Evolutionary conservation across 345 rosid genomes (phyloP).

Genomic region (Rhodomyrtus tomentosa): DNA sequence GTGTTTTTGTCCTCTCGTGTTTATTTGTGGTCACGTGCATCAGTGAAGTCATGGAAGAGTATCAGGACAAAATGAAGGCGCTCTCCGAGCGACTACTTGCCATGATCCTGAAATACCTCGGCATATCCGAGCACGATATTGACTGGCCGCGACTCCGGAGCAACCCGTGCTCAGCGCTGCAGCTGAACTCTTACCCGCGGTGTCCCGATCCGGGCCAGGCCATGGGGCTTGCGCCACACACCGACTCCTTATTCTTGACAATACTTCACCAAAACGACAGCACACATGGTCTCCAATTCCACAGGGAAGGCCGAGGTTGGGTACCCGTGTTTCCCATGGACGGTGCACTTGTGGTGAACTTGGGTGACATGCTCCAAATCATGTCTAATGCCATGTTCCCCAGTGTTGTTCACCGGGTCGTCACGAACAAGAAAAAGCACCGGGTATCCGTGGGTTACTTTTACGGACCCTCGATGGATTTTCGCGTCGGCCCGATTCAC

Average conservation of each 20-base stretch:
- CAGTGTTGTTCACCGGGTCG: slow-evolving; percentile 57
- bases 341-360: slow-evolving; percentile 66
- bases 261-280: slow-evolving; percentile 45
- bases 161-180: slow-evolving; percentile 23
- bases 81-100: slow-evolving; percentile 37
- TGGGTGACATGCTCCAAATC: slow-evolving; percentile 78
- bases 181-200: slow-evolving; percentile 73
- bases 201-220: slow-evolving; percentile 65
- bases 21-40: neutral
- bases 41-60: slow-evolving; percentile 54
- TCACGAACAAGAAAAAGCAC: slow-evolving; percentile 32
- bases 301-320: slow-evolving; percentile 54
- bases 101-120: slow-evolving; percentile 32
- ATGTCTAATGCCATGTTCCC: slow-evolving; percentile 48
- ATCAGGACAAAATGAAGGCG: slow-evolving; percentile 52
- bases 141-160: slow-evolving; percentile 7
- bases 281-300: slow-evolving; percentile 45
- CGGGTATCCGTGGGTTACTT: slow-evolving; percentile 64
- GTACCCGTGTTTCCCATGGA: slow-evolving; percentile 34
- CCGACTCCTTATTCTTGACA: slow-evolving; percentile 66
- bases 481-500: slow-evolving; percentile 25
- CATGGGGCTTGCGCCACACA: slow-evolving; percentile 89
- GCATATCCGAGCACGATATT: slow-evolving; percentile 18
- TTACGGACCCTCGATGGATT: slow-evolving; percentile 36
- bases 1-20: neutral